These are phyloP conservation scores for Lachancea fermentati DNA, from an alignment of 805 yeast species.

Conservation along the genomic window DNA sequence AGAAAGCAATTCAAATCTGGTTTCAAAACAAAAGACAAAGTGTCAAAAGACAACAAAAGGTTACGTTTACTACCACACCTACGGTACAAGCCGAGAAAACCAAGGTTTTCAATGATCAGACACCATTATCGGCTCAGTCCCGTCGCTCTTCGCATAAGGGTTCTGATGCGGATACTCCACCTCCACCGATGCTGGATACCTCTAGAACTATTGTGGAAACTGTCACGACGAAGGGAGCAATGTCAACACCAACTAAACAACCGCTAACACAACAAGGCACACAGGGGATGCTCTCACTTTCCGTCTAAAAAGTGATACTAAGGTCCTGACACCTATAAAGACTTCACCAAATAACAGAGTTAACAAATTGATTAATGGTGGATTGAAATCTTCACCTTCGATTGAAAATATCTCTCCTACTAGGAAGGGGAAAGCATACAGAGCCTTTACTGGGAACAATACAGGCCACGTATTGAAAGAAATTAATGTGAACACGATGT, in stretches of 20 bases:
- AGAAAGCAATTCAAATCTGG: slow-evolving; percentile 97
- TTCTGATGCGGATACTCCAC: slow-evolving; percentile 7
- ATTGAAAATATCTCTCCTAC: slow-evolving; percentile 5
- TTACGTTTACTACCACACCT: slow-evolving; percentile 6
- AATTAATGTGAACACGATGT: slow-evolving; percentile 8
- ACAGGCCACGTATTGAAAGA: slow-evolving; percentile 4
- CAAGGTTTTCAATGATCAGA: not conserved
- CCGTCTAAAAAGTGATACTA: slow-evolving; percentile 27
- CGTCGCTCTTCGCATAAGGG: slow-evolving; percentile 8
- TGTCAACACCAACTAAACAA: slow-evolving; percentile 3
- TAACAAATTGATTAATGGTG: slow-evolving; percentile 28
- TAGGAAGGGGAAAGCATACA: slow-evolving; percentile 2
- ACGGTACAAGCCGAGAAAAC: not conserved
- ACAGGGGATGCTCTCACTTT: slow-evolving; percentile 32
- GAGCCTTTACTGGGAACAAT: not conserved
- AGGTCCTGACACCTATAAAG: slow-evolving; percentile 27
- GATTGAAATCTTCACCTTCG: slow-evolving; percentile 6
- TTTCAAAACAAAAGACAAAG: slow-evolving; percentile 94
- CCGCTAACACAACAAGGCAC: slow-evolving; percentile 1
- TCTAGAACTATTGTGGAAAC: slow-evolving; percentile 2
- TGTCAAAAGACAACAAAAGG: slow-evolving; percentile 46
- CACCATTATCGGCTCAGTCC: not conserved
- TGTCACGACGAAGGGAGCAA: not conserved
- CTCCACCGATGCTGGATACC: slow-evolving; percentile 4
- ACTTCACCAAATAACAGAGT: slow-evolving; percentile 32